Evolutionary conservation across 495 filamentous ascomycete species (phyloP).

Genomic region (Xanthoparmelia taractica): DNA sequence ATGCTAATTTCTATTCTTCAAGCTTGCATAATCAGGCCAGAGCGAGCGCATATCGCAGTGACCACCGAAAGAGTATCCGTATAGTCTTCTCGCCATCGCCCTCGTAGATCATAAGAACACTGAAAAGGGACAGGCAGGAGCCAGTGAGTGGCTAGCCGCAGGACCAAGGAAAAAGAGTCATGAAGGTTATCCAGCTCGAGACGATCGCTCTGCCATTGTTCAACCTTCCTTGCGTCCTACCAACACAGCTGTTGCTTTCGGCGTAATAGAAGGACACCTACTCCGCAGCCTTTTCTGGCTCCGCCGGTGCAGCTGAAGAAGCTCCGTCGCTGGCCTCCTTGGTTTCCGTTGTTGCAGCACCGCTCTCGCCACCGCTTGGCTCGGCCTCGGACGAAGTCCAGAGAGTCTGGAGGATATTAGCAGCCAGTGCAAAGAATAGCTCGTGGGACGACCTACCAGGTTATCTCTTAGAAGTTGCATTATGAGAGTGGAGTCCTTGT

Average conservation of each 20-base stretch:
- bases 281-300: constrained; percentile 55
- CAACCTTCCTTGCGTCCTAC: constrained; percentile 6
- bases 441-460: constrained; percentile 56
- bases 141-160: constrained; percentile 1
- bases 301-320: constrained; percentile 38
- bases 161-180: constrained; percentile 10
- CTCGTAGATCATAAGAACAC: constrained; percentile 14
- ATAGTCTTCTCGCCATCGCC: constrained; percentile 6
- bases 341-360: constrained; percentile 53
- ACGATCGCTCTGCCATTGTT: constrained; percentile 3
- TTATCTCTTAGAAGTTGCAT: constrained; percentile 99
- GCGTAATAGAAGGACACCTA: constrained; percentile 26
- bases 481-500: constrained; percentile 99
- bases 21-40: constrained; percentile 12
- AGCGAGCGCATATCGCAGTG: constrained; percentile 3
- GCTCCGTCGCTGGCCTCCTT: constrained; percentile 47
- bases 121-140: constrained; percentile 12
- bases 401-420: constrained; percentile 62
- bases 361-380: constrained; percentile 46
- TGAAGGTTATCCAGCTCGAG: neutral
- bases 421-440: constrained; percentile 25
- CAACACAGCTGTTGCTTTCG: constrained; percentile 8
- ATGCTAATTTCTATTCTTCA: constrained; percentile 18
- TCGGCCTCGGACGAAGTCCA: constrained; percentile 99
- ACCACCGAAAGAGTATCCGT: constrained; percentile 11